phyloP scores from a whole-genome alignment of 2,329 filamentous ascomycete species.

The Nemania abortiva region DNA sequence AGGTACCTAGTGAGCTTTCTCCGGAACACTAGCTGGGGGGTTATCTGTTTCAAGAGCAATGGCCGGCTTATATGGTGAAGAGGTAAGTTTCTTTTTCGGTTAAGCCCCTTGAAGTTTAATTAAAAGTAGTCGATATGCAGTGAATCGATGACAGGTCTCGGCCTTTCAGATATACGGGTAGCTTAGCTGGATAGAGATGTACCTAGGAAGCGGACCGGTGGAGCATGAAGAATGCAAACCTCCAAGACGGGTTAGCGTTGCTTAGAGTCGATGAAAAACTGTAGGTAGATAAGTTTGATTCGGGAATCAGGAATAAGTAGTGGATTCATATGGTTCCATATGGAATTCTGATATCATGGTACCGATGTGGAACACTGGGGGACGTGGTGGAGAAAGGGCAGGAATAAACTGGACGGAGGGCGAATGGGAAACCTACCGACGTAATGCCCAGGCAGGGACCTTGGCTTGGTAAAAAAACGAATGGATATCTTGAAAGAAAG shows the following conservation, averaged over 20 bases:
- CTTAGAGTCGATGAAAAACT: neutral
- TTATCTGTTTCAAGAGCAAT: neutral
- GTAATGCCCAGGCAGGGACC: neutral
- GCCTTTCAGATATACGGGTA: neutral
- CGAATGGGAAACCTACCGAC: constrained; percentile 9
- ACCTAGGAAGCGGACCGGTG: neutral
- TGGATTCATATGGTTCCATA: constrained; percentile 15
- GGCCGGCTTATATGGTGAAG: neutral
- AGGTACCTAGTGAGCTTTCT: neutral
- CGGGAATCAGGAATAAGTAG: constrained; percentile 1
- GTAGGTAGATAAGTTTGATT: neutral
- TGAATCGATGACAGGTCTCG: neutral
- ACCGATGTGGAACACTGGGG: constrained; percentile 21
- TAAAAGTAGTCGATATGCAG: neutral
- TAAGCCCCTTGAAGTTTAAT: too few relatives aligned
- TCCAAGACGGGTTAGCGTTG: constrained; percentile 15
- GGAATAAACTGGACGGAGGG: constrained; percentile 29
- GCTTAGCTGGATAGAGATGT: neutral
- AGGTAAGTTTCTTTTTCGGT: neutral
- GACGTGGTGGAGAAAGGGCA: constrained; percentile 37
- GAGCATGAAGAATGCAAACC: neutral
- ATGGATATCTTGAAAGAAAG: neutral
- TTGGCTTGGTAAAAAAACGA: neutral
- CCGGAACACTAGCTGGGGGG: neutral
- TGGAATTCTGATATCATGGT: constrained; percentile 32